Conservation (phyloP, 1,284 basidiomycete genomes). For the Pyrrhoderma noxium region DNA sequence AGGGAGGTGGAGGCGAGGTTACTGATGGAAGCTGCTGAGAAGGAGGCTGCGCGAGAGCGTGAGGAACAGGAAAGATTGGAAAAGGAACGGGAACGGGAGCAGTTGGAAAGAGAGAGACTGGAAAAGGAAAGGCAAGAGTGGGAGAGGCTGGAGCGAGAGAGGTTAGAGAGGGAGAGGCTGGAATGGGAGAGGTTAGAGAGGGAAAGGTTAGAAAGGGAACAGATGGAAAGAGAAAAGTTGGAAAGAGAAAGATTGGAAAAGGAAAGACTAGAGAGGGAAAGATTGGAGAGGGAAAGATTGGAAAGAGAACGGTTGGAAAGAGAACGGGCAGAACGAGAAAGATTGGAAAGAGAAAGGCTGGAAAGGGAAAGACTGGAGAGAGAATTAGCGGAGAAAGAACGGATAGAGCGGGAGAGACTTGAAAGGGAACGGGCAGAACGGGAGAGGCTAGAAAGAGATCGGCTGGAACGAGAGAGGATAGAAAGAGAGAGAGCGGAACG, state of each 20-base stretch:
- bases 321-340: conserved; percentile 5
- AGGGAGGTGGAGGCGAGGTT: neutral
- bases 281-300: neutral
- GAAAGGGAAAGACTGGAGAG: conserved; percentile 1
- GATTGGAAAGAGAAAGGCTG: neutral
- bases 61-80: conserved; percentile 2
- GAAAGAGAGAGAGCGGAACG: conserved; percentile 1
- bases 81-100: conserved; percentile 2
- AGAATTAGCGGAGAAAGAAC: neutral
- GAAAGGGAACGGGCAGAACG: too few relatives aligned
- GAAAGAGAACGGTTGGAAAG: neutral
- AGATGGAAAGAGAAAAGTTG: neutral
- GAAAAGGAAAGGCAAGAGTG: neutral
- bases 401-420: neutral
- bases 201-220: neutral
- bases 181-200: neutral
- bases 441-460: neutral
- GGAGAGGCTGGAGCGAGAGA: neutral
- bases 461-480: neutral
- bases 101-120: neutral
- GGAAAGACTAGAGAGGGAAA: neutral
- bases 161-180: neutral
- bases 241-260: too few relatives aligned
- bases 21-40: neutral
- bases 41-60: conserved; percentile 4